A percentile compares a stretch with the other conserved stretches of the same genome.
Conservation (phyloP, 148 eudicot genomes). For the Euryodendron excelsum region DNA sequence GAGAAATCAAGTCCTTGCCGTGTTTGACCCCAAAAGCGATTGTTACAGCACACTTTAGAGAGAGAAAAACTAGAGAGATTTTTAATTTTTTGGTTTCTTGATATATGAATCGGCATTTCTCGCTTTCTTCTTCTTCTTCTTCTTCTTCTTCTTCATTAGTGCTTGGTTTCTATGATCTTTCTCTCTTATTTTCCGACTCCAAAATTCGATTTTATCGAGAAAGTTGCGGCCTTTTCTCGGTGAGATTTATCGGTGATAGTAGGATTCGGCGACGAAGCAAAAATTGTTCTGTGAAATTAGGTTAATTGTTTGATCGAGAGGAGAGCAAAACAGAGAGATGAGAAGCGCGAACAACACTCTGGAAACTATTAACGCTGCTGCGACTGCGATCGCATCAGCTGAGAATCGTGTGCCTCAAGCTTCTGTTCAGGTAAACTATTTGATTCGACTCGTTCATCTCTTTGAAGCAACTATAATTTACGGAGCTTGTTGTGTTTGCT, state of each 20-base stretch:
- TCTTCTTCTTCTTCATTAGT: neutral
- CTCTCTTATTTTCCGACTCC: neutral
- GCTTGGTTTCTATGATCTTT: slow-evolving; percentile 6
- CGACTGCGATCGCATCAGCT: slow-evolving; percentile 76
- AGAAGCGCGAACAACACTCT: slow-evolving; percentile 52
- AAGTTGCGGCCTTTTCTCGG: neutral
- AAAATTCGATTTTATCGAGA: neutral
- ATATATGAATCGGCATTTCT: neutral
- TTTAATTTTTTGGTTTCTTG: neutral
- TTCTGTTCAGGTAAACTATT: slow-evolving; percentile 45
- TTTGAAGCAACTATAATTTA: neutral
- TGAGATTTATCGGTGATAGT: neutral
- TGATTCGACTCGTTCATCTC: neutral
- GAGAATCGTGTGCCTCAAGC: slow-evolving; percentile 60
- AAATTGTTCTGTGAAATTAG: neutral
- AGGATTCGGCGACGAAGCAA: neutral
- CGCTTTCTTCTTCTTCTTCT: too few relatives aligned
- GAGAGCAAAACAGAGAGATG: slow-evolving; percentile 24
- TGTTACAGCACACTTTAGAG: slow-evolving; percentile 13
- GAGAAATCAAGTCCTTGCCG: slow-evolving; percentile 55
- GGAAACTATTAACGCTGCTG: slow-evolving; percentile 92
- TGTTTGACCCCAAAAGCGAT: slow-evolving; percentile 71
- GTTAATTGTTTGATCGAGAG: neutral
- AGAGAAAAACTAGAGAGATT: slow-evolving; percentile 4
- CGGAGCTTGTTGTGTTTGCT: neutral